phyloP scores from a whole-genome alignment of 352 stramenopile genomes.

The Globisporangium camurandrum region DNA sequence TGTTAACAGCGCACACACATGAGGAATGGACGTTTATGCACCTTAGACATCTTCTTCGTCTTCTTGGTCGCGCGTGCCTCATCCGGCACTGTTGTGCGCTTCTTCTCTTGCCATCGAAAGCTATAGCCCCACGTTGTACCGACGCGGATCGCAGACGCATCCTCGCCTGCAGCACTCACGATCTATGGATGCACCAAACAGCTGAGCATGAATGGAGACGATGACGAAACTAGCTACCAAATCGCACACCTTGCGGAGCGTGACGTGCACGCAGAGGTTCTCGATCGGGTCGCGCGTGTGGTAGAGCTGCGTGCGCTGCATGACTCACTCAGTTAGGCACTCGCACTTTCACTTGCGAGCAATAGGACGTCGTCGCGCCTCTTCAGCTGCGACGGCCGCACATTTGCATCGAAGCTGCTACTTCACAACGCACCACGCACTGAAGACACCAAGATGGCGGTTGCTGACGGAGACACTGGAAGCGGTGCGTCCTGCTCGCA shows the following conservation, averaged over 20 bases:
- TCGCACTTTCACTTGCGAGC: neutral
- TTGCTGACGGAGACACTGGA: no score
- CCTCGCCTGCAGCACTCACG: neutral
- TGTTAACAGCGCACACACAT: no score
- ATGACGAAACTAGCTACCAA: neutral
- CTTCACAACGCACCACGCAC: no score
- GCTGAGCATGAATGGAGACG: neutral
- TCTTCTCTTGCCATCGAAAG: constrained; percentile 56
- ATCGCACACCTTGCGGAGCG: constrained; percentile 42
- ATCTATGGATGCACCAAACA: neutral
- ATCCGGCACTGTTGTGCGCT: constrained; percentile 4
- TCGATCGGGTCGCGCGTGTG: constrained; percentile 71
- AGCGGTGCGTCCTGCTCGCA: no score
- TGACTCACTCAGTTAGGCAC: constrained; percentile 9
- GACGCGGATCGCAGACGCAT: constrained; percentile 8
- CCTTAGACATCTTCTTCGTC: no score
- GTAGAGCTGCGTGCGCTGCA: constrained; percentile 47
- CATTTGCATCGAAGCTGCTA: neutral
- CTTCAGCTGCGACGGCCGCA: neutral
- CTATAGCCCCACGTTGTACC: constrained; percentile 33
- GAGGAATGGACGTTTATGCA: no score
- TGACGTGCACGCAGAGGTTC: constrained; percentile 48
- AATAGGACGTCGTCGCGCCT: neutral
- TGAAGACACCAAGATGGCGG: no score
- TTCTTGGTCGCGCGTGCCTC: constrained; percentile 8